Evolutionary conservation across 768 basidiomycete genomes (phyloP).

Genomic region (Mycena belliarum): DNA sequence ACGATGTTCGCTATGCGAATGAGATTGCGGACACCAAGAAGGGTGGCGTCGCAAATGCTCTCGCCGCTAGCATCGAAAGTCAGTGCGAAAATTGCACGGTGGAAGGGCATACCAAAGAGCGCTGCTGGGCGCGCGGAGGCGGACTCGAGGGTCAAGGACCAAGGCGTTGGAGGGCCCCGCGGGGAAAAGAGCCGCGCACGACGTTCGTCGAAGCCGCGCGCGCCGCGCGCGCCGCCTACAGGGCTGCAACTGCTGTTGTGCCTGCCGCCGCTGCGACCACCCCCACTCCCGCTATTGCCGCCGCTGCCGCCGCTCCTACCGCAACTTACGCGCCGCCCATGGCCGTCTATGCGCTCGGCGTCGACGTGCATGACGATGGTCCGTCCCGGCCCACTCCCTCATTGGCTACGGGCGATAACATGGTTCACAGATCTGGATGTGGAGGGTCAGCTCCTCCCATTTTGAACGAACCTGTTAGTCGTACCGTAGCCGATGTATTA

Average conservation of each 20-base stretch:
- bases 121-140: conserved; percentile 8
- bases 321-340: no score
- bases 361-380: background rate
- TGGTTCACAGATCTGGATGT: conserved; percentile 1
- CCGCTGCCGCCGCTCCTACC: no score
- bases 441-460: conserved; percentile 8
- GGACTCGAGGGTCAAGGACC: conserved; percentile 12
- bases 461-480: conserved; percentile 8
- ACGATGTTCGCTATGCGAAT: background rate
- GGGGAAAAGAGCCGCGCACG: conserved; percentile 3
- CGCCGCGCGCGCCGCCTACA: background rate
- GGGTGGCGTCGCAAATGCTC: background rate
- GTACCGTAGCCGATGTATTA: conserved; percentile 11
- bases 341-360: no score
- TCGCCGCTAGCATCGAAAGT: background rate
- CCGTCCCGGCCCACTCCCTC: background rate
- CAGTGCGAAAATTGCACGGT: background rate
- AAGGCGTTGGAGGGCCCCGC: conserved; percentile 2
- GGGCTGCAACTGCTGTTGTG: no score
- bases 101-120: background rate
- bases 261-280: no score
- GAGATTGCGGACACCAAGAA: background rate
- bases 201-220: background rate
- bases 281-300: no score
- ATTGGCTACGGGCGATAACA: background rate